Evolutionary conservation across 768 basidiomycete species (phyloP).

Genomic region (Lenzites betulinus): DNA sequence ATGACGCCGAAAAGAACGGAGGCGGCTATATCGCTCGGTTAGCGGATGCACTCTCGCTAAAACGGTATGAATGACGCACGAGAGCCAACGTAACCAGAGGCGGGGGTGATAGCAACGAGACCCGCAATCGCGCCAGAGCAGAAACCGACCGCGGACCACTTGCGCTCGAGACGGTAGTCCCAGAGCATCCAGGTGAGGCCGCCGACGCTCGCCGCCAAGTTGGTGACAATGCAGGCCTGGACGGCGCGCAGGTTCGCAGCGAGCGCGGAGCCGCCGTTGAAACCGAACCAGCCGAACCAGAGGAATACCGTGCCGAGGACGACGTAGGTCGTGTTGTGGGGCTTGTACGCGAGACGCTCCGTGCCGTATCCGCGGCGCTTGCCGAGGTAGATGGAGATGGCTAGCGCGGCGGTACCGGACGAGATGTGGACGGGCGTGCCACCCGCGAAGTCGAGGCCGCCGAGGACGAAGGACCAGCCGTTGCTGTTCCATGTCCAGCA

Average conservation of each 20-base stretch:
- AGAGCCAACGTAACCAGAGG: slow-evolving; percentile 76
- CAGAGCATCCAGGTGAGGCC: slow-evolving; percentile 92
- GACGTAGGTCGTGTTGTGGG: slow-evolving; percentile 92
- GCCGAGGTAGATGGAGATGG: slow-evolving; percentile 88
- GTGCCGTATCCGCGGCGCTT: slow-evolving; percentile 92
- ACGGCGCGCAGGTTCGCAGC: slow-evolving; percentile 86
- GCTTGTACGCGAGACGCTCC: slow-evolving; percentile 87
- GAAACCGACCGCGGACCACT: slow-evolving; percentile 93
- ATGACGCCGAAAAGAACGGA: slow-evolving; percentile 84
- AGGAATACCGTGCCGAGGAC: slow-evolving; percentile 92
- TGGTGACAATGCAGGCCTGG: slow-evolving; percentile 91
- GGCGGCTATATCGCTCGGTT: slow-evolving; percentile 50
- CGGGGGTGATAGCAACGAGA: slow-evolving; percentile 89
- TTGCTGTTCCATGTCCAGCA: slow-evolving; percentile 95
- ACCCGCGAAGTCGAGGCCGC: slow-evolving; percentile 91
- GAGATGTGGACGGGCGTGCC: slow-evolving; percentile 97
- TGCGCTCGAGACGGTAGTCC: slow-evolving; percentile 92
- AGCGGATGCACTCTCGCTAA: neutral
- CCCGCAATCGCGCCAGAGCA: slow-evolving; percentile 94
- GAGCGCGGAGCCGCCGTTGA: slow-evolving; percentile 92
- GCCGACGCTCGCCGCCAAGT: slow-evolving; percentile 86
- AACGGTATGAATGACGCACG: slow-evolving; percentile 45
- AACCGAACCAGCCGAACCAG: slow-evolving; percentile 96
- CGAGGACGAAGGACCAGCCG: slow-evolving; percentile 74
- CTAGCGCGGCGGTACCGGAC: slow-evolving; percentile 89